A percentile compares a stretch with the other conserved stretches of the same genome.
phyloP scores from a whole-genome alignment of 169 alveolate genomes.

The Eimeria zaria region DNA sequence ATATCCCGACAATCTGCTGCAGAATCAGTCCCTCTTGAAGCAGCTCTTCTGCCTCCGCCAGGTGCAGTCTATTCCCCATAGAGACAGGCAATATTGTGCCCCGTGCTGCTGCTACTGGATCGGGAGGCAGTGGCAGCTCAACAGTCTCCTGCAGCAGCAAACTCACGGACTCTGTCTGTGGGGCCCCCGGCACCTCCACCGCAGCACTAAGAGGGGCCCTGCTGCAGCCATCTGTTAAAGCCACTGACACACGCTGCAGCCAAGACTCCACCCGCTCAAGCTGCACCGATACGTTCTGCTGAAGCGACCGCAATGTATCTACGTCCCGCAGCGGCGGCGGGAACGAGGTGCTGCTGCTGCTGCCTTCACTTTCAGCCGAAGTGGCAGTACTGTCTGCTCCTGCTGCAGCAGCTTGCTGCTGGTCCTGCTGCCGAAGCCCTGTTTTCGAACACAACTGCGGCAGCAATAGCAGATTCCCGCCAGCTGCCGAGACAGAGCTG shows the following conservation, averaged over 20 bases:
- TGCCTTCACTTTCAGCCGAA: conserved; percentile 20
- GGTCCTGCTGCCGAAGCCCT: conserved; percentile 56
- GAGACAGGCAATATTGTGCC: conserved; percentile 75
- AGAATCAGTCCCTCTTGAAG: conserved; percentile 83
- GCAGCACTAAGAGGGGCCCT: conserved; percentile 33
- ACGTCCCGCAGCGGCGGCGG: conserved; percentile 61
- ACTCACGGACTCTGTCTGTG: not conserved
- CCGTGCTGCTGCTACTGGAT: conserved; percentile 46
- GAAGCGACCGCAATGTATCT: conserved; percentile 69
- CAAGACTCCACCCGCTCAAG: conserved; percentile 76
- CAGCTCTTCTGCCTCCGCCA: conserved; percentile 81
- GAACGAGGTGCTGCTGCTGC: conserved; percentile 52
- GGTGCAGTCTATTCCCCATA: conserved; percentile 77
- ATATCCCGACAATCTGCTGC: conserved; percentile 78
- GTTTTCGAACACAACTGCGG: conserved; percentile 58
- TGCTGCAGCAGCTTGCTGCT: conserved; percentile 52
- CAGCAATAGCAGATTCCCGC: conserved; percentile 59
- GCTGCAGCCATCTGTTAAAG: conserved; percentile 74
- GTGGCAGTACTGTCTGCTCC: conserved; percentile 24
- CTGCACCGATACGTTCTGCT: conserved; percentile 78
- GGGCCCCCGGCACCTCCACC: conserved; percentile 42
- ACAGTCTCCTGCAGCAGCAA: conserved; percentile 35
- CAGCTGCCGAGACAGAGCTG: conserved; percentile 33
- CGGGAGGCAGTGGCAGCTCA: conserved; percentile 45
- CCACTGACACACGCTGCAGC: conserved; percentile 71